Evolutionary conservation across 108 stramenopile genomes (phyloP), one percentile per base, ranked within the genome.

Genomic region (Seminavis robusta): DNA sequence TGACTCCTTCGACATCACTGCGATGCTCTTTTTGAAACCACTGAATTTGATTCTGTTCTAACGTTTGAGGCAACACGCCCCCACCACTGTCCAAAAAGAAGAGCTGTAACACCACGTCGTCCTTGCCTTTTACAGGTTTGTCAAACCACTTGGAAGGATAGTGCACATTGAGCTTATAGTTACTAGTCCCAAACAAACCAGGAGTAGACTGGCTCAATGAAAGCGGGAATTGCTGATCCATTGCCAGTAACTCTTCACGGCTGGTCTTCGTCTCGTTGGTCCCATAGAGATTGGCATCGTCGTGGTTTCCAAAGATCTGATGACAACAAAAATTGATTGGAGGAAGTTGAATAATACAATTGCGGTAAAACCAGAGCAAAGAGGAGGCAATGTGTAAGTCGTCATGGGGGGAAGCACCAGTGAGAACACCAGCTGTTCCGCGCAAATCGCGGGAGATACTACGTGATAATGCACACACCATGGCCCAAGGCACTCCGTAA

Each of bases 251-350:
- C 33, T 69, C 59, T 0, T 52, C 42, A 11, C 77, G 67, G 4
- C 20, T 51, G 11, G 65, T 67, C 13, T 25, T 33, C 7, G 16
- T 15, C 26, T 61, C 47, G n/a, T n/a, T n/a, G n/a, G n/a, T n/a
- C n/a, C n/a, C n/a, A n/a, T n/a, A n/a, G 37, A 17, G 54, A 19
- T 24, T 47, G 17, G 32, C 19, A 56, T 74, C 77, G 49, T 79
- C 77, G 51, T 79, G 77, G 57, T 79, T 79, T 25, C 77, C 77
- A 47, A 79, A 63, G 1, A 79, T 54, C 33, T 64, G 23, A 15
- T 56, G 54, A 61, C 59, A 79, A 5, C 63, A 55, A 10, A 57
- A 61, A 28, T 38, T 39, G 34, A 52, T 52, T 11, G 19, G 2
- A n/a, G n/a, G n/a, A n/a, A n/a, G n/a, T n/a, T n/a, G n/a, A n/a